Percentiles rank a stretch among this genome's conserved stretches.
Evolutionary conservation across 2,329 filamentous ascomycete genomes (phyloP).

Genomic region (Colletotrichum zoysiae): DNA sequence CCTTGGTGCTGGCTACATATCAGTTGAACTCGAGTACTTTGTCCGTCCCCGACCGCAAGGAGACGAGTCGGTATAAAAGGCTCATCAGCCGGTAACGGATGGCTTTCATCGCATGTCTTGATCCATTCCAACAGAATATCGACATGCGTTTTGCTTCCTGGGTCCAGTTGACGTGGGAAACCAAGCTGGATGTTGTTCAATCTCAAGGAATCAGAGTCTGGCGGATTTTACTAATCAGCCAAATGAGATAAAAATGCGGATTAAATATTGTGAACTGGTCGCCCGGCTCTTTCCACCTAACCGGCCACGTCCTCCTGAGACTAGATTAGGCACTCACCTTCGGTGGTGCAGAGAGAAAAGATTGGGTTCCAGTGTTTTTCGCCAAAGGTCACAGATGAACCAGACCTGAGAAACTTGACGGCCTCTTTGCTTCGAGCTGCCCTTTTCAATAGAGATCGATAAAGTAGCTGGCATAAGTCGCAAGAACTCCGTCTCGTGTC

Average conservation of each 20-base stretch:
- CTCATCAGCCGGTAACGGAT: not conserved
- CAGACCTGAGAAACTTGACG: not conserved
- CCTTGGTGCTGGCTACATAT: not conserved
- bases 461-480: not conserved
- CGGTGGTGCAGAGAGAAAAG: not conserved
- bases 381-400: not conserved
- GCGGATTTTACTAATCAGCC: not conserved
- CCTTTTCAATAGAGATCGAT: not conserved
- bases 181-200: not conserved
- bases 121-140: not conserved
- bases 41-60: not conserved
- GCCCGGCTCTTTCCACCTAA: not conserved
- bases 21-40: not conserved
- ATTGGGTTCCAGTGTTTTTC: slow-evolving; percentile 1
- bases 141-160: not conserved
- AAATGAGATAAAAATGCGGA: no score
- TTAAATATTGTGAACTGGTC: not conserved
- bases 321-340: not conserved
- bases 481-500: not conserved
- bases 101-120: not conserved
- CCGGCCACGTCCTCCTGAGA: not conserved
- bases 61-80: not conserved
- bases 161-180: not conserved
- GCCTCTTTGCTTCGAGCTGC: not conserved
- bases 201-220: slow-evolving; percentile 1